Evolutionary conservation across 805 yeast genomes (phyloP).

Genomic region (Barnettozyma populi): DNA sequence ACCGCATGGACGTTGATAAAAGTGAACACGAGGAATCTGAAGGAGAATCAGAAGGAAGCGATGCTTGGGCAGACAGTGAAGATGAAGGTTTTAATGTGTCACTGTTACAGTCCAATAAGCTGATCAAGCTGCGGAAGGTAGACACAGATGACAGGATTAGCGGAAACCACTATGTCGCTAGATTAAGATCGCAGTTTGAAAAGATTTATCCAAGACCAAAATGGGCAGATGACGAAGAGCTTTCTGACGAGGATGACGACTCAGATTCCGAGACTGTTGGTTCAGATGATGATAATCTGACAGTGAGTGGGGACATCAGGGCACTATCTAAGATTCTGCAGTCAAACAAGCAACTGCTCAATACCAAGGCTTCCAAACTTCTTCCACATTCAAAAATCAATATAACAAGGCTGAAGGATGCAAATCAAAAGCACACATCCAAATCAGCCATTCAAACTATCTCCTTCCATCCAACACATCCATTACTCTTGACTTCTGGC

Average conservation of each 20-base stretch:
- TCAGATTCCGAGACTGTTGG: slow-evolving; percentile 22
- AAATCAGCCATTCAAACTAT: slow-evolving; percentile 80
- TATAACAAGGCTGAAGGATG: slow-evolving; percentile 82
- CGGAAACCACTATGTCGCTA: slow-evolving; percentile 55
- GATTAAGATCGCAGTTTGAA: slow-evolving; percentile 69
- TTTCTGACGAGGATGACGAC: slow-evolving; percentile 21
- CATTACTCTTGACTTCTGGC: slow-evolving; percentile 85
- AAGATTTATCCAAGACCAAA: slow-evolving; percentile 76
- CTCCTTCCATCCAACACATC: slow-evolving; percentile 79
- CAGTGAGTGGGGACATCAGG: slow-evolving; percentile 33
- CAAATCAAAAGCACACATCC: slow-evolving; percentile 64
- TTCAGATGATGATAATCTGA: slow-evolving; percentile 22
- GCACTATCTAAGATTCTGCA: slow-evolving; percentile 35
- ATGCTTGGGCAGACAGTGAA: slow-evolving; percentile 87
- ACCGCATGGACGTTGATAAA: slow-evolving; percentile 11
- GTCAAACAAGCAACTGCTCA: slow-evolving; percentile 35
- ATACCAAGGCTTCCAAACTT: slow-evolving; percentile 38
- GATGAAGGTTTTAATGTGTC: slow-evolving; percentile 72
- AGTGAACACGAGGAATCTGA: slow-evolving; percentile 19
- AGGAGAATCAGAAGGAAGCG: slow-evolving; percentile 27
- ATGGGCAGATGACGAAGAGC: slow-evolving; percentile 52
- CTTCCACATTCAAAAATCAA: slow-evolving; percentile 68
- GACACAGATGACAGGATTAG: slow-evolving; percentile 47
- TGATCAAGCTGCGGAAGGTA: slow-evolving; percentile 65
- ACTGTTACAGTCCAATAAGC: slow-evolving; percentile 49